Conservation (phyloP, 2,329 filamentous ascomycete genomes). For the Aspergillus alliaceus region DNA sequence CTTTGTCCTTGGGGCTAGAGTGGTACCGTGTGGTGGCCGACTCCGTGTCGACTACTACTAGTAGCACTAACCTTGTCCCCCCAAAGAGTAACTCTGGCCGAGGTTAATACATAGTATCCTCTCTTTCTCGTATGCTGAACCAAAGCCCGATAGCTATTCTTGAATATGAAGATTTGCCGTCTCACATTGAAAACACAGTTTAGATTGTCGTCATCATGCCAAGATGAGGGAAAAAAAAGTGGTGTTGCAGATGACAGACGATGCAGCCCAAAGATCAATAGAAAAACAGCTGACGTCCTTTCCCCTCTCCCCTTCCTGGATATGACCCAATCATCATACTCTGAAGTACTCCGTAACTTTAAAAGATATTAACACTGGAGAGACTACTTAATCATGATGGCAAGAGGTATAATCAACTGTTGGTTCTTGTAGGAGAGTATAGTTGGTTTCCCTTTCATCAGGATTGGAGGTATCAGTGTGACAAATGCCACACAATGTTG, state of each 20-base stretch:
- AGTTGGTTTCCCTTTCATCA: conserved; percentile 2
- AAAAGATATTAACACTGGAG: conserved; percentile 5
- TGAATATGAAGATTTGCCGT: neutral
- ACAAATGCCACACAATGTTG: conserved; percentile 16
- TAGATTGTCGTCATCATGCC: conserved; percentile 11
- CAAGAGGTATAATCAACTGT: neutral
- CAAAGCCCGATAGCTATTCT: neutral
- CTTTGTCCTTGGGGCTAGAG: neutral
- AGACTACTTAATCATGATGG: neutral
- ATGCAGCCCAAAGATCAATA: neutral
- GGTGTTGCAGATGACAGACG: conserved; percentile 1
- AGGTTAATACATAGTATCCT: neutral
- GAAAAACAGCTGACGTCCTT: conserved; percentile 9
- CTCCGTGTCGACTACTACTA: neutral
- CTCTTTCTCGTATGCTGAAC: neutral
- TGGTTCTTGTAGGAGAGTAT: neutral
- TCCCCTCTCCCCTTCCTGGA: neutral
- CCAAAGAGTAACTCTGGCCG: neutral
- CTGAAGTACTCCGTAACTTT: conserved; percentile 2
- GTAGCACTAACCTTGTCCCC: neutral
- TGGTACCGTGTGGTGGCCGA: neutral
- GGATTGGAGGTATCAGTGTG: conserved; percentile 11
- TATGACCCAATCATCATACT: conserved; percentile 5
- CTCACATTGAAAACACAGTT: conserved; percentile 4
- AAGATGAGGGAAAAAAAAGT: conserved; percentile 1